These are phyloP conservation scores for Penicillium sp. DNA, from an alignment of 2,329 filamentous ascomycete genomes.

Conservation along the genomic window DNA sequence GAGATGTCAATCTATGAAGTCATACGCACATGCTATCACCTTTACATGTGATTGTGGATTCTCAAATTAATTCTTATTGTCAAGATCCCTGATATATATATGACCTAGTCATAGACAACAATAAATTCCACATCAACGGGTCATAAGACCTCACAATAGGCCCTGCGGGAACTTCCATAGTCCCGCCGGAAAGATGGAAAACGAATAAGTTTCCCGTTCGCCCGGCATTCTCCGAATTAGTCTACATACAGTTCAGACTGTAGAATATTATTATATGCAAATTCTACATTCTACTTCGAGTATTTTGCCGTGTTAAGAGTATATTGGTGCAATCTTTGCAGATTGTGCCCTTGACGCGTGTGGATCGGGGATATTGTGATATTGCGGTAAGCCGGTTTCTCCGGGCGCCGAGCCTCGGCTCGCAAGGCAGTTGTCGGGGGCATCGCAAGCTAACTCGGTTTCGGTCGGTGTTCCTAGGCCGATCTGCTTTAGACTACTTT, in stretches of 20 bases:
- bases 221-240: conserved; percentile 16
- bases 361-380: not conserved
- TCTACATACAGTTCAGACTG: not conserved
- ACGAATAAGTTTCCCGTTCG: conserved; percentile 20
- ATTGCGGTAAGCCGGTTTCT: conserved; percentile 12
- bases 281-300: too few relatives aligned
- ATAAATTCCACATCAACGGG: not conserved
- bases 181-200: conserved; percentile 22
- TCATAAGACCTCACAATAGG: not conserved
- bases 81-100: not conserved
- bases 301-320: too few relatives aligned
- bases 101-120: too few relatives aligned
- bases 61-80: not conserved
- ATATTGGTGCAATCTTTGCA: too few relatives aligned
- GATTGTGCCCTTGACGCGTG: not conserved
- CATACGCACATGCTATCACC: not conserved
- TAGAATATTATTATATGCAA: not conserved
- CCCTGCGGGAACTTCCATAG: conserved; percentile 11
- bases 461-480: conserved; percentile 16
- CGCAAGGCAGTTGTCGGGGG: conserved; percentile 19
- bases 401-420: conserved; percentile 24
- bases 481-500: conserved; percentile 9
- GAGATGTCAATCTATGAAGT: not conserved
- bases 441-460: conserved; percentile 18
- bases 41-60: not conserved